phyloP scores from a whole-genome alignment of 352 stramenopile species.

The Aphanomyces cochlioides region DNA sequence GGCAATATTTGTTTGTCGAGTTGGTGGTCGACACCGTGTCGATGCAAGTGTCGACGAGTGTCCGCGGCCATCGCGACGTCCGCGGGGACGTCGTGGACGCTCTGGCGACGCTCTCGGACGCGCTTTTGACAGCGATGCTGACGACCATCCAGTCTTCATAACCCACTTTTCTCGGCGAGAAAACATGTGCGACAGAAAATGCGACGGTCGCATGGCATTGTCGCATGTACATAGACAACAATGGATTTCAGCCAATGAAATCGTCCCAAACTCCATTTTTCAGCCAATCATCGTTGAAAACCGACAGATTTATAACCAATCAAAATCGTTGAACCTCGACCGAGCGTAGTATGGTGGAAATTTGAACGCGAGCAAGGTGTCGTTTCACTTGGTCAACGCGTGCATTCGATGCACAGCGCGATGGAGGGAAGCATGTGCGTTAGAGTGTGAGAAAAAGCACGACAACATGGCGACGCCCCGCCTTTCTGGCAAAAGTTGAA shows the following conservation, averaged over 20 bases:
- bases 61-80: constrained; percentile 5
- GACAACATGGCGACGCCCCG: too few relatives aligned
- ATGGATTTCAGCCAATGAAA: constrained; percentile 9
- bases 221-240: too few relatives aligned
- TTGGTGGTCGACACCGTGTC: neutral
- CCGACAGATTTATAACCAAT: constrained; percentile 3
- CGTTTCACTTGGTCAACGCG: too few relatives aligned
- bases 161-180: neutral
- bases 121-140: neutral
- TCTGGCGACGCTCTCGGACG: neutral
- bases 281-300: neutral
- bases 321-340: neutral
- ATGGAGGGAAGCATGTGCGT: neutral
- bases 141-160: neutral
- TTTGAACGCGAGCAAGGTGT: too few relatives aligned
- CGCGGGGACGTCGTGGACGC: neutral
- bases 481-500: constrained; percentile 6
- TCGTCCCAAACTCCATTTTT: neutral
- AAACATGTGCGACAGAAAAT: neutral
- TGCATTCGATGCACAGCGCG: neutral
- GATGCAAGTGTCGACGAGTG: neutral
- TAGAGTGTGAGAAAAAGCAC: too few relatives aligned
- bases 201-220: too few relatives aligned
- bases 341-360: too few relatives aligned
- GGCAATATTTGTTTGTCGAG: constrained; percentile 4